Conservation (phyloP, 1,284 basidiomycete genomes). For the Cryptococcus jaspeensis region DNA sequence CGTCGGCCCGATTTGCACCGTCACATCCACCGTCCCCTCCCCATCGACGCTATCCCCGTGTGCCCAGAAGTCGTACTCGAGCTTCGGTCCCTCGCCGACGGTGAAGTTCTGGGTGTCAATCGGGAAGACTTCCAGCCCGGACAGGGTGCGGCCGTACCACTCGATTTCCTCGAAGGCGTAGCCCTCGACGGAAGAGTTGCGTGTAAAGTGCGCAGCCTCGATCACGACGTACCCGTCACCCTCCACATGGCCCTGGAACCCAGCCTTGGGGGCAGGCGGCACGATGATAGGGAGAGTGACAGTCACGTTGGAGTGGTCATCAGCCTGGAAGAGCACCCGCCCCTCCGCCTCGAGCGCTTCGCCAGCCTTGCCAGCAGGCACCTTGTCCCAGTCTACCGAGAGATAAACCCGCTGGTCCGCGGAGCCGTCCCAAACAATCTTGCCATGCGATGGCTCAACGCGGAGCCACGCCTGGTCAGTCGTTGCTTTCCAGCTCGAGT, state of each 20-base stretch:
- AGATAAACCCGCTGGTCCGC: conserved; percentile 60
- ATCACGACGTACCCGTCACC: conserved; percentile 64
- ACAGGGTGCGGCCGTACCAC: conserved; percentile 54
- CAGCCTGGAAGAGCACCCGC: conserved; percentile 11
- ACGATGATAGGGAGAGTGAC: conserved; percentile 53
- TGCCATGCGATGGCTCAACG: conserved; percentile 56
- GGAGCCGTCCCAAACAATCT: conserved; percentile 55
- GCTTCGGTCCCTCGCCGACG: conserved; percentile 61
- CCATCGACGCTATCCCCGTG: conserved; percentile 8
- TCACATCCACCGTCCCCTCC: conserved; percentile 54
- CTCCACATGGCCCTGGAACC: conserved; percentile 66
- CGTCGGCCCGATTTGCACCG: conserved; percentile 60
- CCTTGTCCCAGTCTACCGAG: conserved; percentile 62
- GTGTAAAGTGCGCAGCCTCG: conserved; percentile 59
- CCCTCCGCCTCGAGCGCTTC: conserved; percentile 6
- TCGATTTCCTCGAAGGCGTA: conserved; percentile 63
- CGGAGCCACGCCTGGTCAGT: conserved; percentile 61
- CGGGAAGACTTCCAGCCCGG: conserved; percentile 64
- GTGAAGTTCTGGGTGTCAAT: conserved; percentile 62
- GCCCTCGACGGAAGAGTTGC: conserved; percentile 50
- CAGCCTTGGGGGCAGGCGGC: conserved; percentile 47
- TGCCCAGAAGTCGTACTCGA: conserved; percentile 62
- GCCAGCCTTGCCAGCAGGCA: conserved; percentile 35
- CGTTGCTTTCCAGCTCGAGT: conserved; percentile 60
- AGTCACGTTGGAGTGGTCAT: conserved; percentile 25